Base-by-base conservation (phyloP, 2,329 filamentous ascomycete species). In the Metarhizium sp. region DNA sequence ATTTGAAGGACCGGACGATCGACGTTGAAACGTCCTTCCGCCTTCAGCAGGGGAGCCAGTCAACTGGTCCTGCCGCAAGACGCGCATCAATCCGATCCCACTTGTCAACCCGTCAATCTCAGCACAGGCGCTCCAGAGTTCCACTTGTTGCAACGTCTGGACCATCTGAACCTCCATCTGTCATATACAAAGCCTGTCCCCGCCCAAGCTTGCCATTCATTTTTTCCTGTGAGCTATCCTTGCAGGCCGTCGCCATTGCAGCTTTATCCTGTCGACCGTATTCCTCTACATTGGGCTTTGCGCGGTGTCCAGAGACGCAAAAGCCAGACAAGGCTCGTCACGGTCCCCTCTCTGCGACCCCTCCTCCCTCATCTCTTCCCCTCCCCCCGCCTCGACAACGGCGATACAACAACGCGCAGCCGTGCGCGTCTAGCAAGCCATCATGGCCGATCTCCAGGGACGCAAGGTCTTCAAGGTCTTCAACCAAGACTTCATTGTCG, bases 381-480 rank as follows among this genome's bases (percentile, higher is more conserved):
- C 5, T n/a, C 43, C 38, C 45, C 54, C 51, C 52, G 52, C 53
- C 38, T 46, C 50, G 32, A 30, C 32, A 45, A 29, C 45, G 38
- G n/a, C 40, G 30, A 34, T 25, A 25, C 34, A 36, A 25, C 34
- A 36, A 51, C 38, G 40, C 38, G 48, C 48, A 52, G 43, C n/a
- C 25, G 29, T 30, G 42, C 43, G 16, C 36, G 25, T 32, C 45
- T 46, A 46, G 20, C 45, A 52, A 49, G 51, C 53, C 62, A 64
- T 57, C 63, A 74, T 74, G 73, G 63, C 67, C 56, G 72, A 75
- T 57, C 69, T 75, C 48, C 67, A 75, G 62, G 71, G 73, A 69
- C 87, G 91, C 75, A 96, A 96, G 81, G 84, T 92, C 73, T 96
- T 96, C 82, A 96, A 95, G 85, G 92, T 99, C 72, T 99, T 99